Conservation (phyloP, 2,329 filamentous ascomycete species). For the Colletotrichum endophyticum region DNA sequence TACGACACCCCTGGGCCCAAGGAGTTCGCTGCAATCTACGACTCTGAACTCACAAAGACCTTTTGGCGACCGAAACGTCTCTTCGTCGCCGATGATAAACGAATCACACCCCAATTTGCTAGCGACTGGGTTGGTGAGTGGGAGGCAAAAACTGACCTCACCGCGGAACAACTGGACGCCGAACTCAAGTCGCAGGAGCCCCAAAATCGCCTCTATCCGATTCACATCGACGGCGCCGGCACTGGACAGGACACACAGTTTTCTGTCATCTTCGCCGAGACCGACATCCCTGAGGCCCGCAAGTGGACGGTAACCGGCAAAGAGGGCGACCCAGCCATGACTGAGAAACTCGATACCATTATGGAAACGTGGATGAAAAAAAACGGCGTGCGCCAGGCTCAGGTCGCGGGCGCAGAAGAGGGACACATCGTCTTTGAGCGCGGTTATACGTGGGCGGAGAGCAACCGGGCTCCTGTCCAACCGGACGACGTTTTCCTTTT, state of each 20-base stretch:
- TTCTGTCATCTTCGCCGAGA: constrained; percentile 20
- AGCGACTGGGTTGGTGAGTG: constrained; percentile 18
- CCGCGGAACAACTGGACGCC: not conserved
- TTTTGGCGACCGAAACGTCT: constrained; percentile 21
- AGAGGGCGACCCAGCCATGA: not conserved
- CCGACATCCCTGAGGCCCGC: not conserved
- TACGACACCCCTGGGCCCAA: not conserved
- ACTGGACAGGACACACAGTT: not conserved
- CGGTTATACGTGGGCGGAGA: constrained; percentile 21
- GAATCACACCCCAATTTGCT: constrained; percentile 14
- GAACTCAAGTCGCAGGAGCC: not conserved
- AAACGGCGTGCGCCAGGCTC: constrained; percentile 21
- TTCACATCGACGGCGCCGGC: constrained; percentile 16
- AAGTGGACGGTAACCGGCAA: constrained; percentile 13
- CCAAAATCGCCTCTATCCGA: constrained; percentile 3
- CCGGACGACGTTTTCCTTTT: constrained; percentile 20
- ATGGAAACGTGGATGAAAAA: constrained; percentile 14
- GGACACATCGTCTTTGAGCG: constrained; percentile 9
- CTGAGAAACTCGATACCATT: not conserved
- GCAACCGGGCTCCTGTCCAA: constrained; percentile 2
- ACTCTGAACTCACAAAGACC: constrained; percentile 9
- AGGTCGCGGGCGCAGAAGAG: constrained; percentile 10
- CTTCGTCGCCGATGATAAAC: constrained; percentile 11
- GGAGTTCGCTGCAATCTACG: not conserved
- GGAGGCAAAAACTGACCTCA: constrained; percentile 7